Evolutionary conservation across 805 yeast species (phyloP), one percentile per base, ranked within the genome.

Genomic region (Zygosaccharomyces bailii): DNA sequence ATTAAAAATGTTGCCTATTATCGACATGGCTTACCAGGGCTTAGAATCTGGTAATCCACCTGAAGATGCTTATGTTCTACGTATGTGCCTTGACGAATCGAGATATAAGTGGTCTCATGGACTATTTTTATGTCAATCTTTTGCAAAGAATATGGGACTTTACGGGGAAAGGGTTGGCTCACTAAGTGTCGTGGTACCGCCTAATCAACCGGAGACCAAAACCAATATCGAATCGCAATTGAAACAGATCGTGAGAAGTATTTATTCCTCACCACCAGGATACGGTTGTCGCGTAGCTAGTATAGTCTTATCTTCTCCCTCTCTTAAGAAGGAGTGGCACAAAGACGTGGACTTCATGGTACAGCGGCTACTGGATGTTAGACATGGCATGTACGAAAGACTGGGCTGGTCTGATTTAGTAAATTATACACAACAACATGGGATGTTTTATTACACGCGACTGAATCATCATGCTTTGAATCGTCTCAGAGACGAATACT

Each of bases 391-490:
- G 61, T 78, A 78, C 65, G 74, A 77, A 43, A 73, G 78, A 50
- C 75, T 83, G 55, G 73, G 79, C 65, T 91, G 98, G 98, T 84
- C 83, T 43, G 96, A 86, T 62, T 75, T 91, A 57, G 72, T 85
- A 45, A 76, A 82, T 61, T 45, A 38, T 5, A 44, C 51, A 13
- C 53, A 51, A 25, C 98, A 91, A 68, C 84, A 91, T 64, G 99
- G 99, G 57, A 91, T 91, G 98, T 91, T 91, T 70, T 86, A 91
- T 58, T 91, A 77, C 73, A 90, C 97, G 27, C 96, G 96, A 5
- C 75, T 91, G 50, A 63, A 68, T 24, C 71, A 78, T 35, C 79
- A 76, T 39, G 95, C 89, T 69, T 91, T 87, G 39, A 72, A 78
- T 46, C 68, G 73, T 50, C 74, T 91, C 59, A 83, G 85, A 63